Conservation (phyloP, 192 early-diverging fungal genomes). For the Gamsiella multidivaricata region DNA sequence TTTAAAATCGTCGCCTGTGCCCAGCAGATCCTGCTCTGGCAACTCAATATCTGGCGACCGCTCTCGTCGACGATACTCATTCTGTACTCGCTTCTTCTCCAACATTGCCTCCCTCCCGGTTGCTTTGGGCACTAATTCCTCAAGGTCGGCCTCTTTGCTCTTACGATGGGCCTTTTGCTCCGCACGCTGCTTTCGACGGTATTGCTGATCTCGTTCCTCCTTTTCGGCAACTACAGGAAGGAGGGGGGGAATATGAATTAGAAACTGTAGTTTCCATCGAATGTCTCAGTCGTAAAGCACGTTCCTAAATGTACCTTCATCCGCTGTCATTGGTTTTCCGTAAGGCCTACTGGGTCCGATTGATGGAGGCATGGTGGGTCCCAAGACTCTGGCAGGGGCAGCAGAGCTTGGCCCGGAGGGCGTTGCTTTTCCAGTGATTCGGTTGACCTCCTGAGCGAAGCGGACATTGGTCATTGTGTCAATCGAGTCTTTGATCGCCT, state of each 20-base stretch:
- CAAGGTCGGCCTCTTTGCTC: conserved; percentile 64
- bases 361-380: conserved; percentile 31
- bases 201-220: conserved; percentile 59
- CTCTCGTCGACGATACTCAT: conserved; percentile 69
- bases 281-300: no score
- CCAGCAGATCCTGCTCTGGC: conserved; percentile 71
- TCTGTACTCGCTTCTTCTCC: conserved; percentile 70
- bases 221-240: conserved; percentile 53
- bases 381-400: conserved; percentile 13
- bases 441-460: conserved; percentile 49
- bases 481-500: conserved; percentile 65
- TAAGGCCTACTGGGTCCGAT: neutral
- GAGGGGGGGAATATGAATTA: no score
- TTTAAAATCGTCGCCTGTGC: conserved; percentile 64
- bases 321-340: conserved; percentile 31
- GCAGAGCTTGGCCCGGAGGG: neutral
- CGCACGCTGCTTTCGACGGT: conserved; percentile 44
- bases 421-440: conserved; percentile 33
- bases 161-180: conserved; percentile 58
- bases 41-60: conserved; percentile 71
- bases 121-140: conserved; percentile 75
- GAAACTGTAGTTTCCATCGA: no score
- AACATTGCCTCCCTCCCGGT: conserved; percentile 72
- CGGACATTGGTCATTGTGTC: conserved; percentile 66
- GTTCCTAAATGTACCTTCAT: no score